These are phyloP conservation scores for Alternaria metachromatica DNA, from an alignment of 2,329 filamentous ascomycete species.

Conservation along the genomic window DNA sequence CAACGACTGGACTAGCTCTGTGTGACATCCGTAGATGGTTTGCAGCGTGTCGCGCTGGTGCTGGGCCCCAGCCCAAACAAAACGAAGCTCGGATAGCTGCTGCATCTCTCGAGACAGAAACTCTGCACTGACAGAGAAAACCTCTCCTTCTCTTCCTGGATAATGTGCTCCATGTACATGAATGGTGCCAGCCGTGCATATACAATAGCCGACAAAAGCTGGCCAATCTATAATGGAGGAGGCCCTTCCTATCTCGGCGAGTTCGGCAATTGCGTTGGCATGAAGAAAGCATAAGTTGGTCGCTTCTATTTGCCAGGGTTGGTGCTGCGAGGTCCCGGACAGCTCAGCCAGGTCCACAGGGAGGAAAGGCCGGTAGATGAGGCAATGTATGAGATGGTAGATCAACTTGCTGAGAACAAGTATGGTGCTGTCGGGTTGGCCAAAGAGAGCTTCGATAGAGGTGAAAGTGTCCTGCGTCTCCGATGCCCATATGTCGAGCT, in stretches of 20 bases:
- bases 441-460: conserved; percentile 76
- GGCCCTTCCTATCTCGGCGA: conserved; percentile 79
- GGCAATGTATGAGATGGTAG: conserved; percentile 84
- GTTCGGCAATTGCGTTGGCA: conserved; percentile 83
- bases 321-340: conserved; percentile 79
- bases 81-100: conserved; percentile 75
- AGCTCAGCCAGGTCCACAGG: conserved; percentile 84
- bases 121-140: conserved; percentile 70
- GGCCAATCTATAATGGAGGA: conserved; percentile 82
- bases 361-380: conserved; percentile 86
- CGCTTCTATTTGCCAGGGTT: conserved; percentile 91
- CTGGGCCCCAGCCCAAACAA: conserved; percentile 77
- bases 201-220: conserved; percentile 83
- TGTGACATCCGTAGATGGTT: conserved; percentile 77
- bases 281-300: conserved; percentile 87
- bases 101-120: conserved; percentile 81
- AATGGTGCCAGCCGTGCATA: conserved; percentile 85
- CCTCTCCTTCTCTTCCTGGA: conserved; percentile 66
- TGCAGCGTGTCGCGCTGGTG: conserved; percentile 82
- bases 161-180: conserved; percentile 89
- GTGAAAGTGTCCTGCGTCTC: conserved; percentile 81
- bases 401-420: conserved; percentile 84
- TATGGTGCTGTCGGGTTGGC: conserved; percentile 77
- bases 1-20: conserved; percentile 77
- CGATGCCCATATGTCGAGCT: conserved; percentile 84